phyloP scores from a whole-genome alignment of 495 filamentous ascomycete genomes.

The Penicillium riverlandense region DNA sequence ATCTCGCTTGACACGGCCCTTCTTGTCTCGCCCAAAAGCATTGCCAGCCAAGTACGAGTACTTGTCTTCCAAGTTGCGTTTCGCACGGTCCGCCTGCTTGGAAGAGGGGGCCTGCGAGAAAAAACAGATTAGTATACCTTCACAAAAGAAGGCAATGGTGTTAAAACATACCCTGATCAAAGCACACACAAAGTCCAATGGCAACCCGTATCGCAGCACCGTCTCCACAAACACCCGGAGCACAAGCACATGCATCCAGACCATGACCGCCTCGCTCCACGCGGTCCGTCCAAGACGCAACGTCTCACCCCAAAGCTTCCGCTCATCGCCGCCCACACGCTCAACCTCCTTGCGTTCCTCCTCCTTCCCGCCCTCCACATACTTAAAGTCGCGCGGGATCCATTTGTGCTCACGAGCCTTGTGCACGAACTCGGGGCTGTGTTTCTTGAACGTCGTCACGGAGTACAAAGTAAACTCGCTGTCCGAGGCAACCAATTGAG shows the following conservation, averaged over 20 bases:
- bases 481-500: conserved; percentile 67
- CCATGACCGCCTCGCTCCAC: conserved; percentile 92
- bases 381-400: conserved; percentile 90
- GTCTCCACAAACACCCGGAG: conserved; percentile 95
- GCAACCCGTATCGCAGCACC: conserved; percentile 86
- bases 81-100: conserved; percentile 76
- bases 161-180: conserved; percentile 64
- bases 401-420: conserved; percentile 87
- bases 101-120: conserved; percentile 58
- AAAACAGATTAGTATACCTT: not conserved
- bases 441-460: conserved; percentile 90
- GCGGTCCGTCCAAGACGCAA: conserved; percentile 75
- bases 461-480: conserved; percentile 82
- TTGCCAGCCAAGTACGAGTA: conserved; percentile 94
- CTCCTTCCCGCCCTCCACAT: conserved; percentile 80
- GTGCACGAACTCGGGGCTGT: conserved; percentile 74
- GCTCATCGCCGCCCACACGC: conserved; percentile 68
- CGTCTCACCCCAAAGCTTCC: conserved; percentile 87
- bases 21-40: conserved; percentile 90
- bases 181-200: conserved; percentile 77
- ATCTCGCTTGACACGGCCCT: conserved; percentile 81
- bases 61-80: conserved; percentile 68
- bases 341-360: conserved; percentile 81
- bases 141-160: not conserved
- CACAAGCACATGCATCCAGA: conserved; percentile 86